Conservation (phyloP, 2,329 filamentous ascomycete species). For the Colletotrichum chrysophilum region DNA sequence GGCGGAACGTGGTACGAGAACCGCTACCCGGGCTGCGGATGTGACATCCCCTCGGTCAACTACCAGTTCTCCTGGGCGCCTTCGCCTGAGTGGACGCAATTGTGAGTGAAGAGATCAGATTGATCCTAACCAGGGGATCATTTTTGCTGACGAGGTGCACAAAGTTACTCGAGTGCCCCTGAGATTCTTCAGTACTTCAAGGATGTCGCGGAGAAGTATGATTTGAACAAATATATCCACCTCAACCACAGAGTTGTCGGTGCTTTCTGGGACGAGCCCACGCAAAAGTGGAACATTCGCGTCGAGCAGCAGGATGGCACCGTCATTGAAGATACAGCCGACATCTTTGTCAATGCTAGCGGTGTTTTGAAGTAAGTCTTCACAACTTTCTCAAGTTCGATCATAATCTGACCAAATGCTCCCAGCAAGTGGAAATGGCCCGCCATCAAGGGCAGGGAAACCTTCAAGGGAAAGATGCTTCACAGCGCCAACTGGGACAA, state of each 20-base stretch:
- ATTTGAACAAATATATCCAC: constrained; percentile 25
- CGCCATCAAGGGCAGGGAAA: constrained; percentile 30
- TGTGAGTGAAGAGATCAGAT: neutral
- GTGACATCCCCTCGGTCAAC: constrained; percentile 28
- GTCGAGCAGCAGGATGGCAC: constrained; percentile 15
- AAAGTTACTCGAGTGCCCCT: constrained; percentile 23
- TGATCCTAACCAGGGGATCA: no score
- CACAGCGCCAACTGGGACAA: constrained; percentile 36
- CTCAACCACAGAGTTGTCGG: constrained; percentile 24
- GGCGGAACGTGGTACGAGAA: constrained; percentile 32
- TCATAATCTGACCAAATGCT: neutral
- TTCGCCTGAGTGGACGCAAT: constrained; percentile 1
- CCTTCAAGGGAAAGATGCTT: constrained; percentile 32
- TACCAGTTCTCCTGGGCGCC: constrained; percentile 24
- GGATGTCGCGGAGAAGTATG: constrained; percentile 26
- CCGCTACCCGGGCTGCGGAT: constrained; percentile 26
- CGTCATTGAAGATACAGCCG: constrained; percentile 18
- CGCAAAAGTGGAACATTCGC: constrained; percentile 23
- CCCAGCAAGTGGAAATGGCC: constrained; percentile 33
- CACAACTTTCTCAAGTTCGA: neutral
- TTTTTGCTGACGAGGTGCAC: neutral
- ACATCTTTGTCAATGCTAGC: constrained; percentile 37
- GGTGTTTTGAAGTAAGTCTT: constrained; percentile 47
- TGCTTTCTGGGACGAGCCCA: constrained; percentile 27
- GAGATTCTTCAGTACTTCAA: constrained; percentile 30